Conservation (phyloP, 1,284 basidiomycete species). For the Mycosarcoma mackinlayi region DNA sequence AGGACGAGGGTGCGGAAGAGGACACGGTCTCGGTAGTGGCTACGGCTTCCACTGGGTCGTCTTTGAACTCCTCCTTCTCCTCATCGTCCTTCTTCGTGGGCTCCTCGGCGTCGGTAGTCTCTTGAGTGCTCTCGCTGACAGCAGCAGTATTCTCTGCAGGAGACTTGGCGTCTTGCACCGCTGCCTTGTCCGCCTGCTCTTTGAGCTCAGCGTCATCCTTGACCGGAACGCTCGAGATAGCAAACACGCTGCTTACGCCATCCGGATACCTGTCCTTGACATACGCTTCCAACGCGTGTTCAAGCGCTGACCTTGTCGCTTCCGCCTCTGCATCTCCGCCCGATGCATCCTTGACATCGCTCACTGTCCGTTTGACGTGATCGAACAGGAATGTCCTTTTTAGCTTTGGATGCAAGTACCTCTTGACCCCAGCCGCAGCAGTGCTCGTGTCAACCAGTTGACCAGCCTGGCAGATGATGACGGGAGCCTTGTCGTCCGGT, state of each 20-base stretch:
- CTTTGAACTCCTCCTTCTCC: conserved; percentile 1
- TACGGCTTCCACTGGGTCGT: conserved; percentile 17
- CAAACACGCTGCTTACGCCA: conserved; percentile 56
- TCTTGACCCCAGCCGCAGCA: conserved; percentile 10
- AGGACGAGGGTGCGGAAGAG: neutral
- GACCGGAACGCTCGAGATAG: conserved; percentile 21
- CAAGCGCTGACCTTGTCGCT: conserved; percentile 38
- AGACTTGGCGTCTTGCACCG: conserved; percentile 22
- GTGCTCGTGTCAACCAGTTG: conserved; percentile 7
- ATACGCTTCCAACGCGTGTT: conserved; percentile 51
- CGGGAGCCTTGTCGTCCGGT: conserved; percentile 8
- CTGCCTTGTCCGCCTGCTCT: conserved; percentile 17
- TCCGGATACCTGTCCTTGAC: conserved; percentile 58
- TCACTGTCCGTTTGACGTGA: conserved; percentile 35
- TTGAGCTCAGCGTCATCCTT: conserved; percentile 17
- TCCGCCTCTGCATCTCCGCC: conserved; percentile 17
- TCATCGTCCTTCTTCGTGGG: conserved; percentile 3
- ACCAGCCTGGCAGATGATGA: conserved; percentile 47
- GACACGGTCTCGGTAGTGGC: conserved; percentile 17
- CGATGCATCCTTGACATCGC: conserved; percentile 24
- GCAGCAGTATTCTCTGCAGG: conserved; percentile 32
- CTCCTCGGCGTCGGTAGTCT: neutral
- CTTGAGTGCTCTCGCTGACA: neutral
- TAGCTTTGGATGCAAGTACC: conserved; percentile 39
- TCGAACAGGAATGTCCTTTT: conserved; percentile 42